These are phyloP conservation scores for Cetradonia linearis DNA, from an alignment of 495 filamentous ascomycete genomes.

Conservation along the genomic window DNA sequence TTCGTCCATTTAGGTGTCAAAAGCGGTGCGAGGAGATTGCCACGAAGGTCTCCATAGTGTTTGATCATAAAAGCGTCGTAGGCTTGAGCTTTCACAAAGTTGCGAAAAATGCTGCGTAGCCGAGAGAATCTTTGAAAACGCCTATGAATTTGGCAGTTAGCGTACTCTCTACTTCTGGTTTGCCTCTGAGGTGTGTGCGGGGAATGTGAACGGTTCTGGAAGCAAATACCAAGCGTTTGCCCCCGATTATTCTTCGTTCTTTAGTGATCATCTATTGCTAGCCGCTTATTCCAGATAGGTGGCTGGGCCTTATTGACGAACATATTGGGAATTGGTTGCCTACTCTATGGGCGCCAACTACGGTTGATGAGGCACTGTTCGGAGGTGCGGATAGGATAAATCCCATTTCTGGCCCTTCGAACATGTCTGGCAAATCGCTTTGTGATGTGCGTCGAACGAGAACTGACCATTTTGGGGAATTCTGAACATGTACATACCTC, in stretches of 20 bases:
- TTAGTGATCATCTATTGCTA: no score
- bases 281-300: no score
- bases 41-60: slow-evolving; percentile 56
- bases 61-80: slow-evolving; percentile 72
- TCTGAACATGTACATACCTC: slow-evolving; percentile 22
- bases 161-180: no score
- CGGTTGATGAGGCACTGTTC: background rate
- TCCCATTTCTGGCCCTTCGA: background rate
- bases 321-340: no score
- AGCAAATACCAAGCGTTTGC: no score
- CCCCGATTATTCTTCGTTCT: no score
- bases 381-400: background rate
- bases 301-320: no score
- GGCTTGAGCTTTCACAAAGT: slow-evolving; percentile 70
- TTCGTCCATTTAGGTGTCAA: slow-evolving; percentile 28
- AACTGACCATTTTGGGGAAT: background rate
- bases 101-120: slow-evolving; percentile 74
- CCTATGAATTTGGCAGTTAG: slow-evolving; percentile 31
- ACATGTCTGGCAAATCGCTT: background rate
- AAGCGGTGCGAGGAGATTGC: slow-evolving; percentile 34
- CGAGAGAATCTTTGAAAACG: slow-evolving; percentile 76
- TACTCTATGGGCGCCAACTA: background rate
- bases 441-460: background rate
- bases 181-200: no score
- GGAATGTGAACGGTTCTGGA: no score